These are phyloP conservation scores for Leishmania major DNA, from an alignment of 208 protist species.

Conservation along the genomic window DNA sequence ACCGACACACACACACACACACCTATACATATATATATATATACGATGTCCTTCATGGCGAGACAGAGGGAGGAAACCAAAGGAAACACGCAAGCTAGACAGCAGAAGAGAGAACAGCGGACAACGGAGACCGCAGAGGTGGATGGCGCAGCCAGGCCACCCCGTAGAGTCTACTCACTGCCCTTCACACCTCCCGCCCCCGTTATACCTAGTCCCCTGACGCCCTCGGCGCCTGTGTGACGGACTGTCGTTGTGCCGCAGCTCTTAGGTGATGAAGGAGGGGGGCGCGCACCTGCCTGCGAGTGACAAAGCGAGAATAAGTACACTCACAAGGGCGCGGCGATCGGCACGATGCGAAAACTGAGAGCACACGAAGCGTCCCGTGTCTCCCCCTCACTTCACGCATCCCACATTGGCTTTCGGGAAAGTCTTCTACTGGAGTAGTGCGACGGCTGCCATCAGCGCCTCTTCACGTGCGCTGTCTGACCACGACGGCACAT, in stretches of 20 bases:
- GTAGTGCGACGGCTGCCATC: slow-evolving; percentile 3
- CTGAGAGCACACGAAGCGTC: background rate
- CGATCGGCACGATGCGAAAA: background rate
- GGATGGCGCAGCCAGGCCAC: background rate
- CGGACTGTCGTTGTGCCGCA: background rate
- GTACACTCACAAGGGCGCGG: background rate
- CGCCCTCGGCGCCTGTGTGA: background rate
- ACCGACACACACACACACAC: background rate
- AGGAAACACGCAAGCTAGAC: background rate
- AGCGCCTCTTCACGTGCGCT: slow-evolving; percentile 3
- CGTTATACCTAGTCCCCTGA: background rate
- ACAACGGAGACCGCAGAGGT: background rate
- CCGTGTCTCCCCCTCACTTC: background rate
- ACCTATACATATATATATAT: background rate
- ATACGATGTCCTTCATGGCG: background rate
- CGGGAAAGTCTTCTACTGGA: slow-evolving; percentile 1
- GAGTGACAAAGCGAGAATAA: background rate
- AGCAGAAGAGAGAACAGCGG: background rate
- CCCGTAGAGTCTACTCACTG: background rate
- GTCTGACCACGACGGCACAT: background rate
- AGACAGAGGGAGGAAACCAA: background rate
- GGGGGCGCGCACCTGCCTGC: background rate
- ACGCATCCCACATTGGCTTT: background rate
- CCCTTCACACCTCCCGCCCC: background rate
- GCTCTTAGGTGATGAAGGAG: background rate